Evolutionary conservation across 1,284 basidiomycete genomes (phyloP), one percentile per base, ranked within the genome.

Genomic region (Trametes polyzona): DNA sequence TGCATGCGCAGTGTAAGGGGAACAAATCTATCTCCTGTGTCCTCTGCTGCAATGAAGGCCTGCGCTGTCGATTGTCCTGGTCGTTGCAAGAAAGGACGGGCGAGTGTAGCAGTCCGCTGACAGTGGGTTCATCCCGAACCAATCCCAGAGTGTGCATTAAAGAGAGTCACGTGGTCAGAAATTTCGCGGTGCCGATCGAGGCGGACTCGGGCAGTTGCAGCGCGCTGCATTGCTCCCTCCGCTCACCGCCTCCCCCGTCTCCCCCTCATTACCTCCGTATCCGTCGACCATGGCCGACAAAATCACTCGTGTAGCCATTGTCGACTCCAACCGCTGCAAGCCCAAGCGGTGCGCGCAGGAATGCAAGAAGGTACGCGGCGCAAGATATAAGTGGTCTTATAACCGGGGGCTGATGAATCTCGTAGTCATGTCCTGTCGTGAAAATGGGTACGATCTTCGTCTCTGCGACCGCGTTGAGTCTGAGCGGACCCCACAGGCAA

Each of bases 221-320:
- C 24, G 30, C 32, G 16, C 19, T n/a, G 30, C 42, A 17, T 33
- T 47, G 33, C 54, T 16, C 52, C 17, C 27, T 24, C 35, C 43
- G 12, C 32, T 30, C 52, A 32, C 24, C 36, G 7, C n/a, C 35
- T 19, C 40, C 33, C 14, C 40, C 23, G 26, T 32, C 33, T 35
- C n/a, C n/a, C 51, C 39, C 21, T 33, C 33, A n/a, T 21, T 36
- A 33, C 14, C 26, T 11, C 19, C 9, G 11, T 14, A 4, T 3
- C 19, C 49, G 53, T 54, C 61, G 48, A 50, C 33, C 27, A 63
- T 63, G 62, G 78, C 87, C 19, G 94, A 96, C 79, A 96, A 95
- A 76, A 94, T 96, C 67, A 97, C 95, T 47, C 89, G 95, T 83
- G 94, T 97, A 69, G 95, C 95, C 62, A 95, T 97, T 71, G 93